Percentiles rank a stretch among this genome's conserved stretches.
Conservation (phyloP, 225 moss, liverwort and hornwort species). For the Lunularia cruciata region DNA sequence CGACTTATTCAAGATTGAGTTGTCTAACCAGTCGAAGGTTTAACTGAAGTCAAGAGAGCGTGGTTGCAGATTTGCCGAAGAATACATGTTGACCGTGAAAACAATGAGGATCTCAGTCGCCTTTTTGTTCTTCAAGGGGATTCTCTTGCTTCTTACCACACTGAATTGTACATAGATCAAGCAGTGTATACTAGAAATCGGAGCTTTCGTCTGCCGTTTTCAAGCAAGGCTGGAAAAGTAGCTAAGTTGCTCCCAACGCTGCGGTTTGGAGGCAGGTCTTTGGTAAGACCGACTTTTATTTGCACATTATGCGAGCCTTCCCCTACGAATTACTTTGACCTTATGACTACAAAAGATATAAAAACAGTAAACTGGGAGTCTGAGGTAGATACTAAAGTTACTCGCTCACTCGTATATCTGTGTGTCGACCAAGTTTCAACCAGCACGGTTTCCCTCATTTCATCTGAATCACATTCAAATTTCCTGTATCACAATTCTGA, state of each 20-base stretch:
- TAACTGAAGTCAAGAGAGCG: neutral
- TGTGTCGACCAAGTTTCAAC: too few species aligned
- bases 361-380: too few species aligned
- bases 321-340: too few species aligned
- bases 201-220: conserved; percentile 85
- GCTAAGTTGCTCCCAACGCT: conserved; percentile 65
- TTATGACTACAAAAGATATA: too few species aligned
- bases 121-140: conserved; percentile 80
- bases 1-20: neutral
- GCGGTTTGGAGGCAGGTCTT: conserved; percentile 58
- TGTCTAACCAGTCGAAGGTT: neutral
- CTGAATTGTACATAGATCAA: conserved; percentile 65
- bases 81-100: conserved; percentile 52
- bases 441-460: too few species aligned
- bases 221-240: conserved; percentile 92
- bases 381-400: too few species aligned
- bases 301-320: too few species aligned
- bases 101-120: conserved; percentile 41
- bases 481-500: too few species aligned
- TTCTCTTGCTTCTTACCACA: conserved; percentile 46
- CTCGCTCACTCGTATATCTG: too few species aligned
- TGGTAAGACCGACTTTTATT: conserved; percentile 37
- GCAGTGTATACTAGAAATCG: conserved; percentile 92
- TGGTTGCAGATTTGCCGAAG: conserved; percentile 72
- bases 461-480: too few species aligned